Evolutionary conservation across 768 basidiomycete species (phyloP).

Genomic region (Auriscalpium vulgare): DNA sequence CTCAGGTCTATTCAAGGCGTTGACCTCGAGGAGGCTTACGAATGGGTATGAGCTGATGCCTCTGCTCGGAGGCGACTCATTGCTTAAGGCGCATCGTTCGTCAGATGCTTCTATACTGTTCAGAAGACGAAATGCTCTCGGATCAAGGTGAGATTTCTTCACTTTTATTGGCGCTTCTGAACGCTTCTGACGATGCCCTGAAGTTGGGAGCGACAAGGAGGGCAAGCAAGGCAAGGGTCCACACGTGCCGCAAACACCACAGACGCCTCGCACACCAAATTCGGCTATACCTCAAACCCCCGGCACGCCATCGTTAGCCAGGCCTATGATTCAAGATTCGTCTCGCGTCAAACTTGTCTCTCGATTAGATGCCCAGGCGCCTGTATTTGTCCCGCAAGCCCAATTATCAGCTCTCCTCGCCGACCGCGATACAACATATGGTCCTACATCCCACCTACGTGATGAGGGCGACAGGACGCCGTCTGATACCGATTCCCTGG

Average conservation of each 20-base stretch:
- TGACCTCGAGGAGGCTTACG: slow-evolving; percentile 82
- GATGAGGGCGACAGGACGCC: neutral
- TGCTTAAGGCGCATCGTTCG: neutral
- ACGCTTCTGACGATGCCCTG: neutral
- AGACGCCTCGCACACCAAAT: neutral
- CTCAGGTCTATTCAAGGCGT: slow-evolving; percentile 52
- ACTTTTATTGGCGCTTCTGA: too few relatives aligned
- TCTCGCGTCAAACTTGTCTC: neutral
- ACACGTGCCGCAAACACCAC: neutral
- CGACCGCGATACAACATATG: neutral
- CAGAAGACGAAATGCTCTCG: slow-evolving; percentile 46
- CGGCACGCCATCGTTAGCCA: neutral
- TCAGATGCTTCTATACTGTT: slow-evolving; percentile 60
- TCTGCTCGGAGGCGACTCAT: neutral
- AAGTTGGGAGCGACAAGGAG: neutral
- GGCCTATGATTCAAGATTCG: neutral
- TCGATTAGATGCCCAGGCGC: slow-evolving; percentile 1
- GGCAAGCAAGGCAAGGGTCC: neutral
- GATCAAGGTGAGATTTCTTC: slow-evolving; percentile 26
- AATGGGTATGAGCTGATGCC: slow-evolving; percentile 60
- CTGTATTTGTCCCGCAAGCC: too few relatives aligned
- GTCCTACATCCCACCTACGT: too few relatives aligned
- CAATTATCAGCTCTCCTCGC: neutral
- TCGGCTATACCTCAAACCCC: neutral
- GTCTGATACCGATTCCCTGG: neutral